Conservation (phyloP, 148 eudicot genomes). For the Polygonum aviculare region DNA sequence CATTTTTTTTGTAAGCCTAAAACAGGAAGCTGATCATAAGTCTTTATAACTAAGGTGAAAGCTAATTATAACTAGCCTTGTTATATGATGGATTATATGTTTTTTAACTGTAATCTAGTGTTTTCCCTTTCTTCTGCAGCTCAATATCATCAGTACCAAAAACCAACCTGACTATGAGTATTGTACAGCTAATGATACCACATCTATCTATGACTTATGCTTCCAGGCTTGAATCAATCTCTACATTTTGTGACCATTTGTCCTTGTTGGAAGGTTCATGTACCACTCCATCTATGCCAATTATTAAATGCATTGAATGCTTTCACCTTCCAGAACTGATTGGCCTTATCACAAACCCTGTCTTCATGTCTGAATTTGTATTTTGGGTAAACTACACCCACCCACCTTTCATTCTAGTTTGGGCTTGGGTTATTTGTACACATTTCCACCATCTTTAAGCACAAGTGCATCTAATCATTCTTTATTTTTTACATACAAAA, state of each 20-base stretch:
- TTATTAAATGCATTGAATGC: not conserved
- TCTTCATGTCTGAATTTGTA: not conserved
- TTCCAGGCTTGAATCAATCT: not conserved
- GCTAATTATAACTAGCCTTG: not conserved
- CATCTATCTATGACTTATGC: not conserved
- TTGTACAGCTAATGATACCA: not conserved
- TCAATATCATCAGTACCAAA: not conserved
- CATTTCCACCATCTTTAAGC: not conserved
- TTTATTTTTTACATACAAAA: too few relatives aligned
- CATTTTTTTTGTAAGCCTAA: too few relatives aligned
- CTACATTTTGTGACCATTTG: not conserved
- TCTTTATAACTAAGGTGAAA: too few relatives aligned
- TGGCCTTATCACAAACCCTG: not conserved
- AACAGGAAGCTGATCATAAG: too few relatives aligned
- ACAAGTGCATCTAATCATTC: not conserved
- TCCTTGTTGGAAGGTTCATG: not conserved
- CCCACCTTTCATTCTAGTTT: not conserved
- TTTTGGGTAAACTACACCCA: not conserved
- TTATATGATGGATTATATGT: not conserved
- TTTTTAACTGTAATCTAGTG: not conserved
- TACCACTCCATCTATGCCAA: not conserved
- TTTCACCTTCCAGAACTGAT: not conserved
- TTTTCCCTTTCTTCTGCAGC: not conserved
- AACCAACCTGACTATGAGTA: not conserved
- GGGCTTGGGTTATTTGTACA: not conserved